Evolutionary conservation across 2,329 filamentous ascomycete genomes (phyloP), one percentile per base, ranked within the genome.

Genomic region (Nothophoma quercina): DNA sequence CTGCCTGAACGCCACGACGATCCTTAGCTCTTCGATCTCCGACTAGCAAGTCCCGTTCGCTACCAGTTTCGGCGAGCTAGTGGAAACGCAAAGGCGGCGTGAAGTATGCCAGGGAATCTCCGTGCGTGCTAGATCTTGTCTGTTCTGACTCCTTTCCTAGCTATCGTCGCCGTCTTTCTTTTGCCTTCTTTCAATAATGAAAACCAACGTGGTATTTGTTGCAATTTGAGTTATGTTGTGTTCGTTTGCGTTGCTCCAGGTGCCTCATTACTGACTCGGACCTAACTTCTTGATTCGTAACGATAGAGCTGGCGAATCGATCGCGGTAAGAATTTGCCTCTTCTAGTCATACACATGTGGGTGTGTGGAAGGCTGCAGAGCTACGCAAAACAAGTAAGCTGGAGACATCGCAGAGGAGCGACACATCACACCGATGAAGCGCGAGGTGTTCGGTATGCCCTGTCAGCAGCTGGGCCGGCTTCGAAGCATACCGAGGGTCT

Each of bases 61-160:
- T 65, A 55, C 64, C 60, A 61, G 52, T 54, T 55, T 55, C 53
- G 59, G 58, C 57, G 56, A 59, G 46, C 66, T 68, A 66, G 59
- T 48, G 47, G 49, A 57, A 57, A 58, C 58, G 57, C 57, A 65
- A 58, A 62, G 60, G 53, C 63, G 63, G 51, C 58, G 61, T 64
- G 56, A 58, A 54, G 59, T 52, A 43, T 32, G 32, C 15, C 50
- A 48, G 43, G 50, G 43, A 53, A 52, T 36, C 49, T 51, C 49
- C 42, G 41, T 52, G 42, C 36, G 22, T 23, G 47, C 18, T 21
- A 38, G 51, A 18, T 38, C 16, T 36, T 39, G 34, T 39, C 9
- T 22, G 34, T 33, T 4, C 42, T 33, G 23, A 30, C 15, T 48
- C 39, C 12, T 39, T n/a, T 36, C 19, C 33, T 44, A 38, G 26